Conservation (phyloP, 163 green algal species). For the Scenedesmus sp. region DNA sequence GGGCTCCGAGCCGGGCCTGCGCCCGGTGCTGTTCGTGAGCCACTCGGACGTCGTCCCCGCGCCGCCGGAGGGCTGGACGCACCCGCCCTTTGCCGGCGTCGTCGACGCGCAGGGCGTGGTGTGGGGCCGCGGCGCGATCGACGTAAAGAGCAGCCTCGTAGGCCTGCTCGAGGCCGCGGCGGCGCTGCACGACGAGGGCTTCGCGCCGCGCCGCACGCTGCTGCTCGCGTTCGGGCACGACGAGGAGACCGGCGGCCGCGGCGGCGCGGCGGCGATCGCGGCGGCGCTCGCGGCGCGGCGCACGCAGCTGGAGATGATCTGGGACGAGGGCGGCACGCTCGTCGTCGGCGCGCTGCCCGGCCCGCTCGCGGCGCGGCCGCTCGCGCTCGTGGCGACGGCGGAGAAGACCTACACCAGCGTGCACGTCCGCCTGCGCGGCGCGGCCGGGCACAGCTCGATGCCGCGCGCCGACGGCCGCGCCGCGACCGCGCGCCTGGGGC, state of each 20-base stretch:
- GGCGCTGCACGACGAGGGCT: slow-evolving; percentile 53
- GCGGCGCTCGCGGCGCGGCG: slow-evolving; percentile 27
- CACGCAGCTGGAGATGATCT: slow-evolving; percentile 56
- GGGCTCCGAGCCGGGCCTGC: slow-evolving; percentile 47
- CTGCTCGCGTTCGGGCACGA: slow-evolving; percentile 66
- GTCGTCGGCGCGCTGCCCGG: slow-evolving; percentile 45
- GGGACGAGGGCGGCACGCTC: slow-evolving; percentile 56
- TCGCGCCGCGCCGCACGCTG: slow-evolving; percentile 48
- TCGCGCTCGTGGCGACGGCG: slow-evolving; percentile 59
- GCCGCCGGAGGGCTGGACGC: slow-evolving; percentile 38
- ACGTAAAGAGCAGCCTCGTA: slow-evolving; percentile 55
- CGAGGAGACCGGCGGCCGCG: slow-evolving; percentile 61
- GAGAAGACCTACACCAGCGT: slow-evolving; percentile 63
- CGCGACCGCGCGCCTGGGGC: slow-evolving; percentile 35
- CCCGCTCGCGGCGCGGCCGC: slow-evolving; percentile 48
- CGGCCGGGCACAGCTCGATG: slow-evolving; percentile 58
- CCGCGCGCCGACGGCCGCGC: slow-evolving; percentile 54
- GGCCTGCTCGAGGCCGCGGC: slow-evolving; percentile 56
- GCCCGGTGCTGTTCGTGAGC: slow-evolving; percentile 51
- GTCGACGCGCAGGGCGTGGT: slow-evolving; percentile 56
- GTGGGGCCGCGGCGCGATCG: slow-evolving; percentile 59
- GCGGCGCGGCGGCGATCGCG: slow-evolving; percentile 48
- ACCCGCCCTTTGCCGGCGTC: slow-evolving; percentile 58
- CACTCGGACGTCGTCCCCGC: slow-evolving; percentile 67
- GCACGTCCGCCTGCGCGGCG: slow-evolving; percentile 32